These are phyloP conservation scores for Penicillium flavigenum DNA, from an alignment of 495 filamentous ascomycete species.

Conservation along the genomic window DNA sequence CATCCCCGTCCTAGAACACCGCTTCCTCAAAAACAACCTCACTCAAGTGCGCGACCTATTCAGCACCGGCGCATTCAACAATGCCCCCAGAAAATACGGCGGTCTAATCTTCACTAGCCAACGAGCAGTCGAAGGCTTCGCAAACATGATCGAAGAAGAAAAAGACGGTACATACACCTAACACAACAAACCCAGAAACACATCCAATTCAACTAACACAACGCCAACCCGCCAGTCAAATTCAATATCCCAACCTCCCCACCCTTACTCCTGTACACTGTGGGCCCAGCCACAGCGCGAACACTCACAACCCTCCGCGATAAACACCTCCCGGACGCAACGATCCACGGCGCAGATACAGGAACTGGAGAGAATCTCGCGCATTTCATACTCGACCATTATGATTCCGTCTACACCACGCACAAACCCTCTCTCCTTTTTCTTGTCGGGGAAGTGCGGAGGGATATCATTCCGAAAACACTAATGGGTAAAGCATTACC, in stretches of 20 bases:
- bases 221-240: conserved; percentile 17
- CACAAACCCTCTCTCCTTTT: conserved; percentile 70
- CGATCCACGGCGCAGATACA: conserved; percentile 69
- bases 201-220: conserved; percentile 6
- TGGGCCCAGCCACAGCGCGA: conserved; percentile 85
- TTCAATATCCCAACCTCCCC: conserved; percentile 40
- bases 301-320: conserved; percentile 61
- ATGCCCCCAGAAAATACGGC: conserved; percentile 55
- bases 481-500: conserved; percentile 54
- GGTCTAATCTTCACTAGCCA: conserved; percentile 94
- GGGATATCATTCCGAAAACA: conserved; percentile 84
- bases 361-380: conserved; percentile 82
- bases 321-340: conserved; percentile 43
- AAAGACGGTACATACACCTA: conserved; percentile 29
- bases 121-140: conserved; percentile 85
- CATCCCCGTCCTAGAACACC: conserved; percentile 82
- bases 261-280: conserved; percentile 67
- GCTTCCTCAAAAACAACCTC: conserved; percentile 51
- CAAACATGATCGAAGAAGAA: conserved; percentile 55
- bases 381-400: conserved; percentile 71
- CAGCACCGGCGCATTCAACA: conserved; percentile 27
- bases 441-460: conserved; percentile 77
- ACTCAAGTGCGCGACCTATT: conserved; percentile 44
- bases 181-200: not conserved
- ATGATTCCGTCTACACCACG: conserved; percentile 40